Conservation (phyloP, 352 stramenopile species). For the Salisapilia sapeloensis region DNA sequence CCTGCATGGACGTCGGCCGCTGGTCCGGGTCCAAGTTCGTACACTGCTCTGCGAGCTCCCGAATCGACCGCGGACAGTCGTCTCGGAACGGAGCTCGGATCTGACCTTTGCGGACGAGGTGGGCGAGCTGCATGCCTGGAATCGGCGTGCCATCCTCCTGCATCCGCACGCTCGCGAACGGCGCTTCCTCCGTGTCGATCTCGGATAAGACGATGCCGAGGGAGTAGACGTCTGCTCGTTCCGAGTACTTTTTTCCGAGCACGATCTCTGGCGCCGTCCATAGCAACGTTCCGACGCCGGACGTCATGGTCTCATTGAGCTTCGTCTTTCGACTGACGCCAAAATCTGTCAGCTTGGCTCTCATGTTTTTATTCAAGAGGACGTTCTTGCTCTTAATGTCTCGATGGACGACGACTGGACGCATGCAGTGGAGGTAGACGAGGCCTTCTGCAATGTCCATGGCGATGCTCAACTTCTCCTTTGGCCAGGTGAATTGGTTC, state of each 20-base stretch:
- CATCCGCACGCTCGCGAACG: constrained; percentile 31
- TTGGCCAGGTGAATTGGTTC: constrained; percentile 34
- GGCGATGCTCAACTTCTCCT: constrained; percentile 62
- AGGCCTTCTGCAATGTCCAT: constrained; percentile 72
- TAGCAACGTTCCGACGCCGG: constrained; percentile 54
- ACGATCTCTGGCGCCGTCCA: constrained; percentile 85
- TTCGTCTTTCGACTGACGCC: constrained; percentile 58
- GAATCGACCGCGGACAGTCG: constrained; percentile 37
- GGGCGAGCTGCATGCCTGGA: constrained; percentile 52
- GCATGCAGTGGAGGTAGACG: constrained; percentile 67
- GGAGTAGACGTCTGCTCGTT: constrained; percentile 81
- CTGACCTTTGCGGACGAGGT: constrained; percentile 34
- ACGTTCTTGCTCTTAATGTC: constrained; percentile 83
- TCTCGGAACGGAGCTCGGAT: constrained; percentile 26
- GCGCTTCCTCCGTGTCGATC: constrained; percentile 45
- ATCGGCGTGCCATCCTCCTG: constrained; percentile 23
- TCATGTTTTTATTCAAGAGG: constrained; percentile 39
- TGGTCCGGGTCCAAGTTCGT: constrained; percentile 44
- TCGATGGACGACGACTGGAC: constrained; percentile 60
- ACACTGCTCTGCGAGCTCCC: constrained; percentile 30
- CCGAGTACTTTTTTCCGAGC: constrained; percentile 65
- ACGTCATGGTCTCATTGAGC: constrained; percentile 63
- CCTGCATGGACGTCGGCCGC: constrained; percentile 47
- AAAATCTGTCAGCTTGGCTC: constrained; percentile 81
- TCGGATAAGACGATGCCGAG: constrained; percentile 72